These are phyloP conservation scores for Friedmanniomyces endolithicus DNA, from an alignment of 495 filamentous ascomycete genomes.

Conservation along the genomic window DNA sequence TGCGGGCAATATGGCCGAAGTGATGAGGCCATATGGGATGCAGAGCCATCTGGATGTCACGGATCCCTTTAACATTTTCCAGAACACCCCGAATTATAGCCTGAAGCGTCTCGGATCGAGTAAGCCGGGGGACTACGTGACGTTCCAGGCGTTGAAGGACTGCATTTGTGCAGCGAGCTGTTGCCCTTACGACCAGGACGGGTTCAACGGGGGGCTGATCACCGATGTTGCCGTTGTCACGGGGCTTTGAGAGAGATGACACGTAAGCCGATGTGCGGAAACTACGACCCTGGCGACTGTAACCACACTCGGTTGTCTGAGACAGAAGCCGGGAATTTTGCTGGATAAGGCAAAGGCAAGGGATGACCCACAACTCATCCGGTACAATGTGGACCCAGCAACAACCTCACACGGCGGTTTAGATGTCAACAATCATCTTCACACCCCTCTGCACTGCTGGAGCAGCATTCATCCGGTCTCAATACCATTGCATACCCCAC, in stretches of 20 bases:
- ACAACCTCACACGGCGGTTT: too few relatives aligned
- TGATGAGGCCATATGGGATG: conserved; percentile 25
- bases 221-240: conserved; percentile 31
- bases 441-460: too few relatives aligned
- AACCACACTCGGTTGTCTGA: too few relatives aligned
- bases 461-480: too few relatives aligned
- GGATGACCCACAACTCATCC: too few relatives aligned
- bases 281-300: too few relatives aligned
- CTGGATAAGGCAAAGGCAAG: too few relatives aligned
- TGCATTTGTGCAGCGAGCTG: conserved; percentile 28
- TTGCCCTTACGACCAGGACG: conserved; percentile 32
- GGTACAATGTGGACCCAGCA: too few relatives aligned
- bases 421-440: too few relatives aligned
- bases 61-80: conserved; percentile 28
- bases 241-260: neutral
- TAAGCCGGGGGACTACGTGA: conserved; percentile 30
- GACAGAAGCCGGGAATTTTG: too few relatives aligned
- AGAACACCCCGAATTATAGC: conserved; percentile 33
- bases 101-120: conserved; percentile 28
- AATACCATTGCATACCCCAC: too few relatives aligned
- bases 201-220: conserved; percentile 30
- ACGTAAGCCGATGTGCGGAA: neutral
- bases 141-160: conserved; percentile 31
- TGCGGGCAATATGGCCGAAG: conserved; percentile 30
- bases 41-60: conserved; percentile 24